phyloP scores from a whole-genome alignment of 768 basidiomycete species.

The Tylopilus vinaceipallidus region DNA sequence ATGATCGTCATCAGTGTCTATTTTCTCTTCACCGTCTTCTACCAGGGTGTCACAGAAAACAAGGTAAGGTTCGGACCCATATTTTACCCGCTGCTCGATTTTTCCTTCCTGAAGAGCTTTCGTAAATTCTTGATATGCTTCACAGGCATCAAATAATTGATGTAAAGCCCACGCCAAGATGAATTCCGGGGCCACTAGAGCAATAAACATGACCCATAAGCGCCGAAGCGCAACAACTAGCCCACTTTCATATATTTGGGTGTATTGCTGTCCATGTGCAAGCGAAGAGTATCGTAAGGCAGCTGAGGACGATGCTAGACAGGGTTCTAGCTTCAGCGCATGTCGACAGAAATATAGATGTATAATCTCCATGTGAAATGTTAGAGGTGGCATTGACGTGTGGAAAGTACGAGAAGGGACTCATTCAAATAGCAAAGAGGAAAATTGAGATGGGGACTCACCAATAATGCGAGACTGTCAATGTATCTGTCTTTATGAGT shows the following conservation, averaged over 20 bases:
- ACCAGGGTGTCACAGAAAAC: neutral
- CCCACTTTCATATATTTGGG: neutral
- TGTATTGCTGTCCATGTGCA: neutral
- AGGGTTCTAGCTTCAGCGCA: neutral
- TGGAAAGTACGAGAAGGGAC: neutral
- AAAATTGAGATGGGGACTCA: neutral
- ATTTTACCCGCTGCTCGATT: neutral
- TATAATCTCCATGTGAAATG: neutral
- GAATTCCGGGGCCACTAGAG: neutral
- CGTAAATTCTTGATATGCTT: neutral
- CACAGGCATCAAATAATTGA: neutral
- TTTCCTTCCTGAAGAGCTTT: neutral
- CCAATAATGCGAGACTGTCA: too few relatives aligned
- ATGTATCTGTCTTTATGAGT: too few relatives aligned
- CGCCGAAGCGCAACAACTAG: neutral
- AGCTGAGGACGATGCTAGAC: neutral
- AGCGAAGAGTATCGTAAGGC: neutral
- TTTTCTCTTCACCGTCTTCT: neutral
- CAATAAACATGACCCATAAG: neutral
- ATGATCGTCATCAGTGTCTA: neutral
- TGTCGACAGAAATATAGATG: neutral
- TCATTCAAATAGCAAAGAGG: neutral
- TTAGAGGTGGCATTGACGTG: neutral
- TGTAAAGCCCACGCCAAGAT: neutral
- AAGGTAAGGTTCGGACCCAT: neutral